These are phyloP conservation scores for Mollisia scopiformis DNA, from an alignment of 2,329 filamentous ascomycete genomes.

Conservation along the genomic window DNA sequence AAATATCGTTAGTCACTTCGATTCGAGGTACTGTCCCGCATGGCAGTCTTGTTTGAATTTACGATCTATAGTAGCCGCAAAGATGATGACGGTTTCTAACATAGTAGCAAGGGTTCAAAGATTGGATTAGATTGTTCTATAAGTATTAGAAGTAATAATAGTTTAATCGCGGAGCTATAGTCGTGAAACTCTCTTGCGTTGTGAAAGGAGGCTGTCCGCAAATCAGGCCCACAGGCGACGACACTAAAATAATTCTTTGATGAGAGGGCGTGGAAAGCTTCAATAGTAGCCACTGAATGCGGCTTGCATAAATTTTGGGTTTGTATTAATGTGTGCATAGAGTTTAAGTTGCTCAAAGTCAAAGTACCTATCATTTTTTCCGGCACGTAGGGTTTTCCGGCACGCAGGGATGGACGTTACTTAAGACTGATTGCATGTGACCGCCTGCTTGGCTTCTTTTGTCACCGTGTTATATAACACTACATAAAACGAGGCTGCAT, in stretches of 20 bases:
- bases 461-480: too few species aligned
- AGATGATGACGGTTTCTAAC: background rate
- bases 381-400: slow-evolving; percentile 2
- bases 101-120: background rate
- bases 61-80: background rate
- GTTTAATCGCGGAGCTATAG: background rate
- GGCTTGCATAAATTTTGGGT: background rate
- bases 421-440: too few species aligned
- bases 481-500: too few species aligned
- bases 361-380: slow-evolving; percentile 23
- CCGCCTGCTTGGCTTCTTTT: too few species aligned
- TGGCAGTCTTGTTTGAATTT: background rate
- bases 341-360: slow-evolving; percentile 29
- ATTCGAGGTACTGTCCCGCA: background rate
- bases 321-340: slow-evolving; percentile 21
- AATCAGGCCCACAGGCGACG: background rate
- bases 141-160: background rate
- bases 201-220: background rate
- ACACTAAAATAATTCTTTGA: background rate
- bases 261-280: background rate
- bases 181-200: background rate
- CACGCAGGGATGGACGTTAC: slow-evolving; percentile 3
- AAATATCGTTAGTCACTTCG: background rate
- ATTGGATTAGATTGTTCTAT: background rate
- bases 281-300: background rate